Evolutionary conservation across 2,329 filamentous ascomycete species (phyloP).

Genomic region (Colletotrichum phormii): DNA sequence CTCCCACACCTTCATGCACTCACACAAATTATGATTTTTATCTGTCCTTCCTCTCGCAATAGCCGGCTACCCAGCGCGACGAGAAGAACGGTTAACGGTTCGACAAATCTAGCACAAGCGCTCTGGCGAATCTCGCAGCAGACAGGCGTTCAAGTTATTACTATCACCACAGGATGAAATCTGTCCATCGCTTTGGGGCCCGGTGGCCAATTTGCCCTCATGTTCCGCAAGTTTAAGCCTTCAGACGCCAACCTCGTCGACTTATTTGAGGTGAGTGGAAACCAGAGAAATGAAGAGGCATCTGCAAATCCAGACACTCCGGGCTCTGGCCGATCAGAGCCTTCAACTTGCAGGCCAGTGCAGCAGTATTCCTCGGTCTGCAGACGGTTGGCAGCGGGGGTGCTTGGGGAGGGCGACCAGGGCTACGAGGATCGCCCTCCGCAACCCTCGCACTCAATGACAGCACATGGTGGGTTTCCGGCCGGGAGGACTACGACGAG

Average conservation of each 20-base stretch:
- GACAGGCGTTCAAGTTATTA: background rate
- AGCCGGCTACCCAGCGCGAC: background rate
- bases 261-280: background rate
- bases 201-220: background rate
- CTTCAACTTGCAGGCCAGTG: constrained; percentile 3
- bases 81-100: constrained; percentile 9
- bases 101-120: background rate
- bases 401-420: constrained; percentile 14
- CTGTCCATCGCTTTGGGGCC: background rate
- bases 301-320: background rate
- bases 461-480: constrained; percentile 19
- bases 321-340: constrained; percentile 11
- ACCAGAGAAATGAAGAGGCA: background rate
- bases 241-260: background rate
- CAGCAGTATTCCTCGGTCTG: constrained; percentile 24
- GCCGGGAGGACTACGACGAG: constrained; percentile 11
- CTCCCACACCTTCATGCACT: constrained; percentile 40
- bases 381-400: constrained; percentile 1
- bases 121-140: background rate
- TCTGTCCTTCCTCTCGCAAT: constrained; percentile 2
- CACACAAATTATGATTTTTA: constrained; percentile 31
- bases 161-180: background rate
- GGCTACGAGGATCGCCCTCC: constrained; percentile 24
- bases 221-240: background rate
- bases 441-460: constrained; percentile 25